Base-by-base conservation (phyloP, 2,329 filamentous ascomycete species). In the Thelonectria blattea region DNA sequence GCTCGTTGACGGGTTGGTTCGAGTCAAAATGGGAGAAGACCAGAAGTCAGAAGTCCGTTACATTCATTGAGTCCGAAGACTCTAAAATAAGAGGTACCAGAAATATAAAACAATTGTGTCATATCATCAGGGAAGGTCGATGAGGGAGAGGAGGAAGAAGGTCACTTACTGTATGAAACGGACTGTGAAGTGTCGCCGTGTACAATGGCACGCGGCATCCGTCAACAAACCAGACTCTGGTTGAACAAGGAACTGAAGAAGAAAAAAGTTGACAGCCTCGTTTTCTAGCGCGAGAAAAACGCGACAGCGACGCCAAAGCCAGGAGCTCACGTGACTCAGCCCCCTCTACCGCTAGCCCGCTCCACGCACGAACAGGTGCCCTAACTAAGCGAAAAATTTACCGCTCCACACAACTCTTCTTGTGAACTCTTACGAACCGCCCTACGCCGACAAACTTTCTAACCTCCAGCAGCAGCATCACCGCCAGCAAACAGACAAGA, bases 31-130 rank as follows among this genome's bases (percentile, higher is more conserved):
- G 48, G 24, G 3, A 48, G 53, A 46, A 58, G 61, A 68, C 65
- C 56, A 61, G 22, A 68, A 60, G 72, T 93, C 91, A 93, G 91
- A 93, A 92, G 91, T 92, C 89, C 89, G 81, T 81, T 90, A 83
- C 86, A 91, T 91, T 92, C 91, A 93, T 91, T 78, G 88, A 83
- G 80, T 79, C 81, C 74, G 76, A 81, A 80, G 74, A 73, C 83
- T 83, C 88, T 95, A 89, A 91, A 87, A 92, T 92, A 95, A 96
- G 93, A 96, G 93, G 92, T 96, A 93, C 92, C 92, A 96, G 91
- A 96, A 93, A 90, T 82, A 81, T 81, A 79, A 78, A 79, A 79
- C 71, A 80, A 82, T 81, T 80, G 83, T 82, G 75, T 76, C 78
- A 73, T 87, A 85, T 94, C 91, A 93, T 94, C 91, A 92, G 85